phyloP scores from a whole-genome alignment of 225 moss, liverwort and hornwort species.

The Pleurozium schreberi region DNA sequence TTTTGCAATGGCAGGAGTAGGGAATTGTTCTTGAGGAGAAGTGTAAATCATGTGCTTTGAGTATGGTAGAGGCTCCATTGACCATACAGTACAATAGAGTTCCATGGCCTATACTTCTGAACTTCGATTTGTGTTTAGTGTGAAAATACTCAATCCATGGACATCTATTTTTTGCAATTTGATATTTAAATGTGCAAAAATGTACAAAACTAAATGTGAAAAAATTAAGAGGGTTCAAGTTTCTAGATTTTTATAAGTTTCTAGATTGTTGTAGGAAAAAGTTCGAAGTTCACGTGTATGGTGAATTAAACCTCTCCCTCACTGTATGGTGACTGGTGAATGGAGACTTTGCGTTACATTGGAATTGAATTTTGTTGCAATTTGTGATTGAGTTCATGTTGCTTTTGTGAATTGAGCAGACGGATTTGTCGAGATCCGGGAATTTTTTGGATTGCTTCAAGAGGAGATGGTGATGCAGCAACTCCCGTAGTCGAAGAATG shows the following conservation, averaged over 20 bases:
- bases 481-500: not conserved
- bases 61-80: not conserved
- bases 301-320: not conserved
- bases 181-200: not conserved
- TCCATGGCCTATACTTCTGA: not conserved
- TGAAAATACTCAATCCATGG: too few species aligned
- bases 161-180: not conserved
- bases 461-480: not conserved
- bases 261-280: too few species aligned
- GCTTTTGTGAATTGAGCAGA: slow-evolving; percentile 1
- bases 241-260: not conserved
- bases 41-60: not conserved
- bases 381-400: not conserved
- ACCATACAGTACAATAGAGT: not conserved
- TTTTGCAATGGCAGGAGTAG: not conserved
- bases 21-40: not conserved
- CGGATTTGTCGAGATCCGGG: not conserved
- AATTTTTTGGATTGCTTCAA: not conserved
- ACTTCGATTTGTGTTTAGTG: not conserved
- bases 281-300: not conserved
- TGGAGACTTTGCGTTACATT: not conserved
- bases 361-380: not conserved
- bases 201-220: not conserved
- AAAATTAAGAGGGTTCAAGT: not conserved
- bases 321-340: not conserved